Evolutionary conservation across 108 stramenopile species (phyloP).

Genomic region (Cyclotella atomus): DNA sequence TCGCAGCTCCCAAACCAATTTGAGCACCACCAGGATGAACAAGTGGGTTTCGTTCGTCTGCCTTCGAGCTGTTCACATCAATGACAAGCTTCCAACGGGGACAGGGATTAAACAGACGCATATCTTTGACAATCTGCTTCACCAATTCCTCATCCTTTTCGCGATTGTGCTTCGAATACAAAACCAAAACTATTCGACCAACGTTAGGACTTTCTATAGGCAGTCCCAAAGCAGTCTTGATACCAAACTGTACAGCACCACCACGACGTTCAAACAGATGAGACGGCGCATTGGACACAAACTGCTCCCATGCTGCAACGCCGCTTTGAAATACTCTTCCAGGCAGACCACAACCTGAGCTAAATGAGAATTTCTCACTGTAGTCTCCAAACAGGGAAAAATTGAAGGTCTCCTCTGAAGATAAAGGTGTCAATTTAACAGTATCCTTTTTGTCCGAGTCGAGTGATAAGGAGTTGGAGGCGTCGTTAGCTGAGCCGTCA

Average conservation of each 20-base stretch:
- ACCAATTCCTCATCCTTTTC: conserved; percentile 73
- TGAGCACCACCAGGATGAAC: conserved; percentile 1
- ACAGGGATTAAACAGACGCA: conserved; percentile 79
- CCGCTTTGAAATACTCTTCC: conserved; percentile 76
- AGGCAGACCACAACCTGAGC: conserved; percentile 84
- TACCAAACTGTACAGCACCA: conserved; percentile 84
- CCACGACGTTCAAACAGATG: conserved; percentile 85
- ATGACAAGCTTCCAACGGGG: conserved; percentile 92
- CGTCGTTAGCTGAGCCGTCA: background rate
- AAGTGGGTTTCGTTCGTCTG: background rate
- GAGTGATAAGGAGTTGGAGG: too few relatives aligned
- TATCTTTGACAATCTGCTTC: conserved; percentile 64
- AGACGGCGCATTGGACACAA: conserved; percentile 67
- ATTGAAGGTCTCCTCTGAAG: conserved; percentile 69
- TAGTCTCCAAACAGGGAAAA: conserved; percentile 84
- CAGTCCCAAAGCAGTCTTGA: conserved; percentile 86
- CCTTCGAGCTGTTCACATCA: conserved; percentile 48
- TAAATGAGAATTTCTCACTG: conserved; percentile 87
- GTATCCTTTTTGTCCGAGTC: conserved; percentile 17
- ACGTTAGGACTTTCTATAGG: conserved; percentile 87
- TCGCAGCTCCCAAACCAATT: background rate
- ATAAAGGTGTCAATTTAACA: conserved; percentile 16
- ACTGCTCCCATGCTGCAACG: conserved; percentile 79
- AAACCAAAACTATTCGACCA: conserved; percentile 77
- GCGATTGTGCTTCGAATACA: conserved; percentile 82